Evolutionary conservation across 1,284 basidiomycete genomes (phyloP).

Genomic region (Leccinum huronense): DNA sequence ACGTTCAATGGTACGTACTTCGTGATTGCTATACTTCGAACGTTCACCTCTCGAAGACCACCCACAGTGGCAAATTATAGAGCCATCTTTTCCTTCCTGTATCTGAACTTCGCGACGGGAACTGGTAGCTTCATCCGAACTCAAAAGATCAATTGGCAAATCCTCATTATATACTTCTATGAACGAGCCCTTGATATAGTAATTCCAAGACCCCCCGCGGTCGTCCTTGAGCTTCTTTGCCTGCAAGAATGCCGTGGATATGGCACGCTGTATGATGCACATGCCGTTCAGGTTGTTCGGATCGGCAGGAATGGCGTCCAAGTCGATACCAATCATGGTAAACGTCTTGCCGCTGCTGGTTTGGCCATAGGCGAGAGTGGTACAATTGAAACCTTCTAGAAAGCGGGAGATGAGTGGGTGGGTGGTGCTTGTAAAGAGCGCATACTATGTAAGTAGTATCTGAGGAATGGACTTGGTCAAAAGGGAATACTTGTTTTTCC

Average conservation of each 20-base stretch:
- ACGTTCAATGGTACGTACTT: slow-evolving; percentile 50
- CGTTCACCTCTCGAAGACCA: slow-evolving; percentile 88
- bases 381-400: slow-evolving; percentile 95
- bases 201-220: slow-evolving; percentile 70
- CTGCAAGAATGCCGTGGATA: slow-evolving; percentile 82
- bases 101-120: slow-evolving; percentile 87
- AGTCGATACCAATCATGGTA: slow-evolving; percentile 91
- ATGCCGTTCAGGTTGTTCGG: slow-evolving; percentile 60
- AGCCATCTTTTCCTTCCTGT: slow-evolving; percentile 93
- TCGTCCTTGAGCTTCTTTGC: slow-evolving; percentile 77
- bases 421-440: slow-evolving; percentile 82
- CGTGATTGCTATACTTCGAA: slow-evolving; percentile 83
- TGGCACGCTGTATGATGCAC: slow-evolving; percentile 95
- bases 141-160: slow-evolving; percentile 79
- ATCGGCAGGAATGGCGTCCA: slow-evolving; percentile 77
- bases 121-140: slow-evolving; percentile 61
- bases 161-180: slow-evolving; percentile 99
- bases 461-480: slow-evolving; percentile 91
- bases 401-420: slow-evolving; percentile 88
- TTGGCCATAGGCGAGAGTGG: slow-evolving; percentile 96
- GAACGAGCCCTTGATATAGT: slow-evolving; percentile 79
- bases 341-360: slow-evolving; percentile 97
- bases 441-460: slow-evolving; percentile 71
- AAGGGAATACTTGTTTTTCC: slow-evolving; percentile 88
- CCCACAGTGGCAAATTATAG: slow-evolving; percentile 84